Base-by-base conservation (phyloP, 192 early-diverging fungal genomes). In the Gamsiella multidivaricata region DNA sequence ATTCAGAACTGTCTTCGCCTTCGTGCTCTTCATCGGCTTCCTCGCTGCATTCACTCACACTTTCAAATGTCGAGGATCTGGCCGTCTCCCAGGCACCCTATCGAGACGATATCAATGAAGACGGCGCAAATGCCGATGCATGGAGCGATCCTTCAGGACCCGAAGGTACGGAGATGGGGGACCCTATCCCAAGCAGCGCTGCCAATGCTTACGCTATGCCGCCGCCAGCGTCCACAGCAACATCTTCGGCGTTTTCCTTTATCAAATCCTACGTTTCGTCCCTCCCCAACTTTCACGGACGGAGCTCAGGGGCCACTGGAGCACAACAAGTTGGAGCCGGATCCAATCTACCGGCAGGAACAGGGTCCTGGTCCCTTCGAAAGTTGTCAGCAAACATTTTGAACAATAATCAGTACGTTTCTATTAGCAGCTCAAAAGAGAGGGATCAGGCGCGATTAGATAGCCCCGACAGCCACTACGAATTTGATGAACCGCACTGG, bases 181-280 rank as follows among this genome's bases (percentile, higher is more conserved):
- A n/a, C n/a, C n/a, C 39, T 41, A 10, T 14, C 8, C 14, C 9
- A 8, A 32, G 37, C 20, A 52, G 39, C 34, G 32, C 28, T 4
- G 42, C 58, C 3, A 43, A 11, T 22, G 31, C 59, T 18, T 32
- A 50, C 36, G 31, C 31, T n/a, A 23, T 3, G 1, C 25, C 43
- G 12, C 22, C 59, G 6, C 3, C 43, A 10, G 15, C 46, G 17
- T 9, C 59, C 17, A 34, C 56, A 32, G 10, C 68, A 23, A 15
- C 56, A 0, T 9, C 57, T 20, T 63, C 69, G 0, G 54, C 69
- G 0, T 51, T 71, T 20, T 61, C 69, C 5, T 50, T 56, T 20
- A 53, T 71, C 52, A 71, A 63, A 31, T 71, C 69, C 0, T 71
- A 71, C 17, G 69, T 71, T 2, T 60, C 69, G 5, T 49, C 53